Base-by-base conservation (phyloP, 2,329 filamentous ascomycete genomes). In the Biscogniauxia mediterranea region DNA sequence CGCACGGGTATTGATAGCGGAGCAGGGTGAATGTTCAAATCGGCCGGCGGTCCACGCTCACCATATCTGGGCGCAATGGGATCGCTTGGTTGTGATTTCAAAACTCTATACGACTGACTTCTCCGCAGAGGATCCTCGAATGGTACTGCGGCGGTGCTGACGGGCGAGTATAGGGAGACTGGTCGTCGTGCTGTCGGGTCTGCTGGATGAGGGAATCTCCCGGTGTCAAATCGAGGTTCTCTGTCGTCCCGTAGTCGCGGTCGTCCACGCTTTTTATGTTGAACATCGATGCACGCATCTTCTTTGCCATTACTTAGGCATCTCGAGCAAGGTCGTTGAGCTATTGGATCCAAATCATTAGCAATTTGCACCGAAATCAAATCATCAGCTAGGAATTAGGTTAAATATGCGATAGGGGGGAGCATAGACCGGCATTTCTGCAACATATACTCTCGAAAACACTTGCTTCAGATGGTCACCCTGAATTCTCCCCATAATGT, bases 221-320 rank as follows among this genome's bases (percentile, higher is more conserved):
- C 72, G 17, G 78, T 73, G 61, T 88, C 86, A 68, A 83, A 87
- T 64, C 85, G 81, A 55, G 81, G 71, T 65, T 89, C 85, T 68
- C 84, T 80, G 62, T 91, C 89, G 71, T 94, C 91, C 69, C 91
- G 85, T 67, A 95, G 79, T 65, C 91, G 84, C 62, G 91, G 91
- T 55, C 91, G 84, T 51, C 91, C 91, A 68, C 91, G 81, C 74
- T 94, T 95, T 76, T 94, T 95, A 76, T 95, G 91, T 71, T 92
- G 89, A 38, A 95, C 91, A 75, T 95, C 91, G 68, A 92, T 81
- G 72, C 91, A 95, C 7, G 88, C 83, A 61, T 93, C 90, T 80
- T 94, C 82, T 70, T 94, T 95, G 62, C 90, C 89, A 71, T 91
- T 92, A 69, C 86, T 86, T 38, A 90, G 79, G 73, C 91, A 95